These are phyloP conservation scores for Huntiella omanensis DNA, from an alignment of 2,329 filamentous ascomycete species.

Conservation along the genomic window DNA sequence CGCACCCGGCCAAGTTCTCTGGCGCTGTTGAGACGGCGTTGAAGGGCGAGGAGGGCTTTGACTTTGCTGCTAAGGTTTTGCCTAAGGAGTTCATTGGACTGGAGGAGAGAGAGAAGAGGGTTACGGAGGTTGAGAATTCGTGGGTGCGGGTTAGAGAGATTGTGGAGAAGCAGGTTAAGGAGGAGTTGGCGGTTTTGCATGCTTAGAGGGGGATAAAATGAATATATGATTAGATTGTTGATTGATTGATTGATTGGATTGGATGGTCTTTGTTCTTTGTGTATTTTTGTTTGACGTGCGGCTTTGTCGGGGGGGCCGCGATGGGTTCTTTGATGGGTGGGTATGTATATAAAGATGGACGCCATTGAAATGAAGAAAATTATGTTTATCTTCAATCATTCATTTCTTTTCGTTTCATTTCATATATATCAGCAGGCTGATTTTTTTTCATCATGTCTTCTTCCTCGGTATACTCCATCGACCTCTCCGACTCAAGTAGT, in stretches of 20 bases:
- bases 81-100: slow-evolving; percentile 69
- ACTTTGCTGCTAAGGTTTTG: slow-evolving; percentile 55
- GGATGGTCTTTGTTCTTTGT: no score
- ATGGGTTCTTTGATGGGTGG: no score
- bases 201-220: not conserved
- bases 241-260: not conserved
- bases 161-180: slow-evolving; percentile 53
- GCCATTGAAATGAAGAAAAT: no score
- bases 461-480: no score
- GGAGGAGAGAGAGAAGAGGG: slow-evolving; percentile 54
- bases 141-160: slow-evolving; percentile 61
- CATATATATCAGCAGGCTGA: no score
- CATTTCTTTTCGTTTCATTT: no score
- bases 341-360: no score
- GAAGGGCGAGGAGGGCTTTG: slow-evolving; percentile 49
- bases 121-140: slow-evolving; percentile 48
- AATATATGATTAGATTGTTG: not conserved
- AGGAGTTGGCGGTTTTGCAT: slow-evolving; percentile 28
- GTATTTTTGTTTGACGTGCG: no score
- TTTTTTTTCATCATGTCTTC: no score
- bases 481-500: no score
- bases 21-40: slow-evolving; percentile 68
- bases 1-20: slow-evolving; percentile 89
- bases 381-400: no score
- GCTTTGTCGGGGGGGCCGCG: no score